phyloP scores from a whole-genome alignment of 2,329 filamentous ascomycete species.

The Hortaea werneckii region DNA sequence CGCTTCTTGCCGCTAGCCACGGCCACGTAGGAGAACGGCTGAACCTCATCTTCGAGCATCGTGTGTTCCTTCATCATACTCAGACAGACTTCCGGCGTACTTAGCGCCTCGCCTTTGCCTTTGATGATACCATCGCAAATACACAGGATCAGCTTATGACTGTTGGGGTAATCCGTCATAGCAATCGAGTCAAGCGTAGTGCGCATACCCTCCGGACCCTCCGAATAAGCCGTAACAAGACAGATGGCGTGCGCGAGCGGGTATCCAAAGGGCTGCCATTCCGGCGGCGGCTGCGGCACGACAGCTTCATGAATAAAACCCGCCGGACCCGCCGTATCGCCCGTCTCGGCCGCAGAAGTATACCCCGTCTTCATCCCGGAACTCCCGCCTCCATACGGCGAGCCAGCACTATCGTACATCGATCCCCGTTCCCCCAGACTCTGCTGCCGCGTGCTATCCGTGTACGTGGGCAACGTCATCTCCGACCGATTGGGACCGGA shows the following conservation, averaged over 20 bases:
- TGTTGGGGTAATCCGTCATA: conserved; percentile 97
- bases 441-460: conserved; percentile 9
- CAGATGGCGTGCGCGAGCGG: conserved; percentile 90
- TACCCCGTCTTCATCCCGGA: conserved; percentile 34
- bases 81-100: conserved; percentile 82
- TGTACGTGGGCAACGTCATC: conserved; percentile 37
- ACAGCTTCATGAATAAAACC: conserved; percentile 96
- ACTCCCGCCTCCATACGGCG: background rate
- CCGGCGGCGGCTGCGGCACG: conserved; percentile 87
- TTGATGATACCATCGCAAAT: conserved; percentile 98
- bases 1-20: conserved; percentile 92
- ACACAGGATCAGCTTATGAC: conserved; percentile 92
- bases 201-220: conserved; percentile 83
- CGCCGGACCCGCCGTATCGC: conserved; percentile 61
- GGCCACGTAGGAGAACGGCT: conserved; percentile 89
- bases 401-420: background rate
- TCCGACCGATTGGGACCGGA: conserved; percentile 50
- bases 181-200: conserved; percentile 94
- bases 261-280: conserved; percentile 96
- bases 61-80: conserved; percentile 92
- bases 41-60: conserved; percentile 67
- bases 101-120: conserved; percentile 75
- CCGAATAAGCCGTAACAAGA: conserved; percentile 91
- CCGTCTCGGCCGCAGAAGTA: conserved; percentile 34
- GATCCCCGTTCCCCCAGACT: conserved; percentile 24